Base-by-base conservation (phyloP, 83 land plant genomes). In the Diphasiastrum complanatum region DNA sequence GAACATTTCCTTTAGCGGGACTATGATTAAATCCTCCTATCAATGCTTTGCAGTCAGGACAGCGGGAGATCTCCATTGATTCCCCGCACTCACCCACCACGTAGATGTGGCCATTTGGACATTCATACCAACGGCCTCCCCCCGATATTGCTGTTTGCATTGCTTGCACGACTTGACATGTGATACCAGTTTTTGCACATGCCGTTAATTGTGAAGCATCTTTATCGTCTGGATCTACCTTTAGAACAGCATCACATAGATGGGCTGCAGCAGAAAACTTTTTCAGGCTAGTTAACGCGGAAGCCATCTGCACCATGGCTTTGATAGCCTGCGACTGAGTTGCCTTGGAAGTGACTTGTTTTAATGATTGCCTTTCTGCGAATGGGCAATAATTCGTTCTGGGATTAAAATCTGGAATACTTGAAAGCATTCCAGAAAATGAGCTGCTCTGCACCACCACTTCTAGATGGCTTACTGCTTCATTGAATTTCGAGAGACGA, bases 91-190 rank as follows among this genome's bases (percentile, higher is more conserved):
- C 70, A 10, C 74, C 74, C 12, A 70, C 61, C 10, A 34, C 60
- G 25, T 70, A 70, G 69, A 37, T 65, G 45, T 70, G 74, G 18
- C 74, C 74, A 29, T 63, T 70, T 18, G 70, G 74, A 37, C 74
- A 70, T 30, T 70, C 31, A 34, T 70, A 70, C 74, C 74, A 70
- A 30, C 50, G 60, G 47, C 74, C 74, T 38, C 51, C 30, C n/a
- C 56, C 61, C 23, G 70, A 45, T 8, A 50, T 35, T n/a, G 48
- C 69, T 22, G 41, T 31, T 20, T 8, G 51, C 37, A 52, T 52
- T 16, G 45, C 49, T 34, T 35, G 40, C 37, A 69, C 69, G 12
- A 51, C 69, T 30, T 52, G 16, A 14, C 2, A 29, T 12, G 4
- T 19, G 37, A 60, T 23, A 12, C 19, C 36, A 2, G 19, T 66